These are phyloP conservation scores for Pogostemon cablin DNA, from an alignment of 257 asterid genomes.

Conservation along the genomic window DNA sequence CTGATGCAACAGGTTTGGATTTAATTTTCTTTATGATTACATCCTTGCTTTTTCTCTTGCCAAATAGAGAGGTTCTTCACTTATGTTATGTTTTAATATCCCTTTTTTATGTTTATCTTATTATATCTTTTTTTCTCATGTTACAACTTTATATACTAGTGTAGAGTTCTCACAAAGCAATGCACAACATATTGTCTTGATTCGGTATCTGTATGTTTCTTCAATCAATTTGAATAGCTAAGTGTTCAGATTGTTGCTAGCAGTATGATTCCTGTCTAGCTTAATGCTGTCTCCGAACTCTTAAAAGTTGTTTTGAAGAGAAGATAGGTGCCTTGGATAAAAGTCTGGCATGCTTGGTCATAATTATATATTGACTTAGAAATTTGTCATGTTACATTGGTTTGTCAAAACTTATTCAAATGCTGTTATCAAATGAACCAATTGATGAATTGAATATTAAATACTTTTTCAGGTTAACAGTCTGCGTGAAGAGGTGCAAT, in stretches of 20 bases:
- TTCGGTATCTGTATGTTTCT: background rate
- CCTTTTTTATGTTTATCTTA: background rate
- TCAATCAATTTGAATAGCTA: background rate
- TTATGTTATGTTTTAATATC: background rate
- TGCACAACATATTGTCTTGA: background rate
- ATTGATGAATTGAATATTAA: conserved; percentile 19
- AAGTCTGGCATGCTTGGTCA: conserved; percentile 3
- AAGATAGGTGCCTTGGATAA: conserved; percentile 3
- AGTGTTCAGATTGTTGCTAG: background rate
- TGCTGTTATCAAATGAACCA: background rate
- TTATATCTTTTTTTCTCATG: conserved; percentile 6
- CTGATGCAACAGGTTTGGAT: conserved; percentile 78
- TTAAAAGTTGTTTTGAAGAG: conserved; percentile 21
- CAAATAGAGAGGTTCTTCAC: conserved; percentile 11
- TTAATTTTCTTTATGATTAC: conserved; percentile 3
- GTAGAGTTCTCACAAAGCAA: conserved; percentile 13
- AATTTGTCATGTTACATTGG: background rate
- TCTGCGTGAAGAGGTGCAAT: conserved; percentile 77
- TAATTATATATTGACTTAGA: conserved; percentile 4
- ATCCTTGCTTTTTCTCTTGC: conserved; percentile 25
- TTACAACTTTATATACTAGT: conserved; percentile 1
- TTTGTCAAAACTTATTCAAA: background rate
- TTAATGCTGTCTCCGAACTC: conserved; percentile 5
- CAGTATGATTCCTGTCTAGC: background rate
- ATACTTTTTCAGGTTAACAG: conserved; percentile 63